Base-by-base conservation (phyloP, 331 rosid genomes). In the Malus hybrid region DNA sequence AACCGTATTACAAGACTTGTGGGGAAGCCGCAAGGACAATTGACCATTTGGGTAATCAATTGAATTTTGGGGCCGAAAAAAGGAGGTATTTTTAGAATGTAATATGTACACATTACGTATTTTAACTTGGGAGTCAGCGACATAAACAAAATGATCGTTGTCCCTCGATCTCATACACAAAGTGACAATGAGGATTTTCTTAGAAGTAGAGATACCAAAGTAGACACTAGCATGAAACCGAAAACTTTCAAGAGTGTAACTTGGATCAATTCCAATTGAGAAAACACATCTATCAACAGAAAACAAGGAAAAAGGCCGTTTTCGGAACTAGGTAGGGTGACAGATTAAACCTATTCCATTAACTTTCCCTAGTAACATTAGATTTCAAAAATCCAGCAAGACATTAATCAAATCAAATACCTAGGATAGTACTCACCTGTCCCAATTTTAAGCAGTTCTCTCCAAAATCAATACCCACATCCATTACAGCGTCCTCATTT, bases 401-500 rank as follows among this genome's bases (percentile, higher is more conserved):
- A 64, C 12, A 65, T 5, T 56, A 75, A 75, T 28, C 57, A 71
- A 72, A 46, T 57, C 29, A 71, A 24, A 65, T 7, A 28, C 62
- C 60, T 36, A 65, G 65, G 32, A 72, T 59, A 69, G 9, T 55
- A 77, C 60, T 76, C 61, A 86, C 88, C 83, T 81, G 86, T 71
- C 20, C 67, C 32, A 62, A 74, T 80, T 52, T 62, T 76, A 86
- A 64, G 85, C 70, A 12, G 80, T 65, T 77, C 50, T 64, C 70
- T 76, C 83, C 83, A 65, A 67, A 50, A 10, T 79, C 72, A 59
- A 31, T 73, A 60, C 69, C 72, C 76, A 76, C 33, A 68, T 80
- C 81, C 4, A 69, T 44, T 31, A 67, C 10, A 44, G 70, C 55
- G 71, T 89, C 87, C 65, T 80, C 90, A 71, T 83, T 84, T 81